These are phyloP conservation scores for Leptographium radiaticola DNA, from an alignment of 2,329 filamentous ascomycete genomes.

Conservation along the genomic window DNA sequence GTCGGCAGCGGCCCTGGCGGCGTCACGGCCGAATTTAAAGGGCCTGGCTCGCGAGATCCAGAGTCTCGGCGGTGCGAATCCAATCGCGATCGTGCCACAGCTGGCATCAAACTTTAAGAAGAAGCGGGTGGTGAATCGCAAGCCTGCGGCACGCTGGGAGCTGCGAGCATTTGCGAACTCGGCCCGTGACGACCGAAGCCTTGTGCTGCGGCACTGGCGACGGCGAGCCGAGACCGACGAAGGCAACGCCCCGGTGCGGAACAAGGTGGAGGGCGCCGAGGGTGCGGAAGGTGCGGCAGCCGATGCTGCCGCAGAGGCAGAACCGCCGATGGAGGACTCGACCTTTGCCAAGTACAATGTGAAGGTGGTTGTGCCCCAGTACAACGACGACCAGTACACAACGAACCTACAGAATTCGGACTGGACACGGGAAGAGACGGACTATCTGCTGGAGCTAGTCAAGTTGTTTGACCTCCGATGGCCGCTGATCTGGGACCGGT, in stretches of 20 bases:
- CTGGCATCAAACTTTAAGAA: slow-evolving; percentile 43
- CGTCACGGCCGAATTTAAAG: slow-evolving; percentile 36
- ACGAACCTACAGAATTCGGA: slow-evolving; percentile 58
- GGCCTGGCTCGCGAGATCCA: slow-evolving; percentile 54
- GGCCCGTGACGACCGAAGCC: slow-evolving; percentile 52
- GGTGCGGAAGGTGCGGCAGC: background rate
- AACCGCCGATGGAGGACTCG: slow-evolving; percentile 37
- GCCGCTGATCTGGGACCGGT: slow-evolving; percentile 85
- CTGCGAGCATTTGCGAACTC: slow-evolving; percentile 62
- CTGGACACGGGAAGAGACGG: slow-evolving; percentile 89
- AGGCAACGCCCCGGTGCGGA: slow-evolving; percentile 7
- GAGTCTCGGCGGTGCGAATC: slow-evolving; percentile 51
- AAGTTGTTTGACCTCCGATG: slow-evolving; percentile 77
- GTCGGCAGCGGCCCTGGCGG: slow-evolving; percentile 19
- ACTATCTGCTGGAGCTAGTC: slow-evolving; percentile 69
- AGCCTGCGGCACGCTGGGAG: slow-evolving; percentile 50
- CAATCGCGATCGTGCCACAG: slow-evolving; percentile 53
- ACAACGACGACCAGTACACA: slow-evolving; percentile 79
- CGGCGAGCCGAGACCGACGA: slow-evolving; percentile 30
- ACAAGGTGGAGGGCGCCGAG: background rate
- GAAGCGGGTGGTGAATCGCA: slow-evolving; percentile 38
- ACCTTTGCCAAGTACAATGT: slow-evolving; percentile 82
- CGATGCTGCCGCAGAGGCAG: slow-evolving; percentile 2
- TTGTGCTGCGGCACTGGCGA: slow-evolving; percentile 72
- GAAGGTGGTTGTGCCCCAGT: slow-evolving; percentile 61